Conservation (phyloP, 2,329 filamentous ascomycete genomes). For the Chaetomiaceae sp. region DNA sequence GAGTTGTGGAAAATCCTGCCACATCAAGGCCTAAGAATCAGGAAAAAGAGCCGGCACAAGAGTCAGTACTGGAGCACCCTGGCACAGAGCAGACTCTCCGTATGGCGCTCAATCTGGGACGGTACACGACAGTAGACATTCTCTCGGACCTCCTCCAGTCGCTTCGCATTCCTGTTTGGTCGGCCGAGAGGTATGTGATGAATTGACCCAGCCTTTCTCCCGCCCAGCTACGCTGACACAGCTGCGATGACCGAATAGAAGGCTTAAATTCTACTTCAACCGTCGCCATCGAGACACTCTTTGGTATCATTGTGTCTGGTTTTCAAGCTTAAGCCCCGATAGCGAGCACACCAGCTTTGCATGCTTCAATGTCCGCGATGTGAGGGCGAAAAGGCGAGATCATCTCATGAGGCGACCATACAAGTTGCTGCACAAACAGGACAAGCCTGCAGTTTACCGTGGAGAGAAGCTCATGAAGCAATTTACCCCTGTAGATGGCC, state of each 20-base stretch:
- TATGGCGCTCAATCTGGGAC: no score
- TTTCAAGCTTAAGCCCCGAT: background rate
- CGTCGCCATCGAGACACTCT: background rate
- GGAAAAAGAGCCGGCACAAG: no score
- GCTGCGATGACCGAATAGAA: background rate
- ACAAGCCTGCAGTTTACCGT: background rate
- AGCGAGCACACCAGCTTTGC: background rate
- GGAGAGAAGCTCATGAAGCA: background rate
- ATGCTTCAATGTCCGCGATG: background rate
- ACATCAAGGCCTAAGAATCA: no score
- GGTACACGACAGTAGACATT: no score
- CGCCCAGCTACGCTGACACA: background rate
- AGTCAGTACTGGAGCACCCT: no score
- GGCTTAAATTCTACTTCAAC: background rate
- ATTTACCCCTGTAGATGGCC: background rate
- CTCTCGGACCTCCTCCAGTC: no score
- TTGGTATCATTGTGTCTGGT: background rate
- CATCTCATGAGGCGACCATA: background rate
- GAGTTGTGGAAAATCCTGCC: no score
- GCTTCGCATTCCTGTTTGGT: no score
- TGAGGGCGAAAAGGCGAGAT: background rate
- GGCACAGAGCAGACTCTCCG: no score
- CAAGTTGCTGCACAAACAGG: background rate
- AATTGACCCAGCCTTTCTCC: background rate
- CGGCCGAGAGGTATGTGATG: no score